Conservation (phyloP, 2,329 filamentous ascomycete genomes). For the Claviceps humidiphila region DNA sequence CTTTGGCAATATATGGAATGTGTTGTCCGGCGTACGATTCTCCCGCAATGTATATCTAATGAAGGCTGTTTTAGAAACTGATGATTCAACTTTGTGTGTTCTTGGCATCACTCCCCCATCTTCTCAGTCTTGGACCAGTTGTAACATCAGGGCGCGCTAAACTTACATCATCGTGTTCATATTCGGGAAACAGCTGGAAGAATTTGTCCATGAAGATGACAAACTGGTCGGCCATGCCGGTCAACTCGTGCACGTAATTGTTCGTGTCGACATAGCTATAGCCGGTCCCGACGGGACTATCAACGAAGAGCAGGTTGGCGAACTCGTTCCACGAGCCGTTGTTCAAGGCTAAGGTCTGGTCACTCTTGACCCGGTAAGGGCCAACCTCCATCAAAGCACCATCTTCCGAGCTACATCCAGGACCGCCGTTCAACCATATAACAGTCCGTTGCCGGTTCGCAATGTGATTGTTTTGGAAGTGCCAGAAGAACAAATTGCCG, state of each 20-base stretch:
- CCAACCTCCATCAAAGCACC: constrained; percentile 93
- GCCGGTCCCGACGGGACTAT: constrained; percentile 91
- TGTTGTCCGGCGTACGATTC: constrained; percentile 96
- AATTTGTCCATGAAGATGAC: constrained; percentile 81
- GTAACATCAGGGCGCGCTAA: constrained; percentile 35
- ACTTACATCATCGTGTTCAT: constrained; percentile 80
- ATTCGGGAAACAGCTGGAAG: constrained; percentile 83
- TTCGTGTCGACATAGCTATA: constrained; percentile 93
- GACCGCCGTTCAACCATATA: constrained; percentile 94
- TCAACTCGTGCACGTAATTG: constrained; percentile 71
- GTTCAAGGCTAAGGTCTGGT: constrained; percentile 61
- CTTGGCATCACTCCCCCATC: neutral
- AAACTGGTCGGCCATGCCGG: constrained; percentile 83
- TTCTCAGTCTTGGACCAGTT: neutral
- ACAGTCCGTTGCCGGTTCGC: constrained; percentile 82
- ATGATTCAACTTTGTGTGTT: neutral
- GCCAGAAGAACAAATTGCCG: constrained; percentile 97
- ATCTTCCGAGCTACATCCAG: constrained; percentile 94
- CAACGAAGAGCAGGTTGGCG: constrained; percentile 89
- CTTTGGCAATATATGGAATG: constrained; percentile 91
- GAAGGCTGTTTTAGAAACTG: neutral
- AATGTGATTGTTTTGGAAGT: constrained; percentile 91
- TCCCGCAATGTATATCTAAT: constrained; percentile 79
- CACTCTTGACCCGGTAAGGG: constrained; percentile 73
- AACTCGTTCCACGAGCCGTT: constrained; percentile 99